These are phyloP conservation scores for Diversispora eburnea DNA, from an alignment of 192 early-diverging fungal genomes.

Conservation along the genomic window DNA sequence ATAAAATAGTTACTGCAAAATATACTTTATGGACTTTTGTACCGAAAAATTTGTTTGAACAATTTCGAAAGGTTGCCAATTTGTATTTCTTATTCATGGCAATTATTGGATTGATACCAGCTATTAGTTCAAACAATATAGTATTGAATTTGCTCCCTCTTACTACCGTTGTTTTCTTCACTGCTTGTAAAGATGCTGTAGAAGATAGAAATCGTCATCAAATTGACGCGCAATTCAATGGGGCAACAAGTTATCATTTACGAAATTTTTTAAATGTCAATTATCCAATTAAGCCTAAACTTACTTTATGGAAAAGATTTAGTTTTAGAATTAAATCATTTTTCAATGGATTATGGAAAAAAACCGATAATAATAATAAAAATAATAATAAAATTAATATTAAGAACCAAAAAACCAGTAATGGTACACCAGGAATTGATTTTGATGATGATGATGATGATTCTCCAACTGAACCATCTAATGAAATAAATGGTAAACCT, in stretches of 20 bases:
- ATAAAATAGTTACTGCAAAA: constrained; percentile 86
- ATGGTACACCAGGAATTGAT: neutral
- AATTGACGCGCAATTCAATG: constrained; percentile 81
- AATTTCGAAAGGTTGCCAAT: constrained; percentile 80
- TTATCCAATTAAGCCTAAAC: constrained; percentile 25
- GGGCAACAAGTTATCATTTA: constrained; percentile 48
- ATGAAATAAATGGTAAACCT: constrained; percentile 31
- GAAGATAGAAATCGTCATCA: constrained; percentile 88
- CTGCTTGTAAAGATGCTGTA: constrained; percentile 81
- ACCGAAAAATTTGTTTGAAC: constrained; percentile 88
- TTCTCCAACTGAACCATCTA: neutral
- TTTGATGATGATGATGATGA: constrained; percentile 12
- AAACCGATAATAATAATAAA: neutral
- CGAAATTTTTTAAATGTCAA: constrained; percentile 47
- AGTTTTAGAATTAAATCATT: constrained; percentile 2
- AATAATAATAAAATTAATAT: too few relatives aligned
- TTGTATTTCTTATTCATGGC: constrained; percentile 85
- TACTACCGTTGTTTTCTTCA: constrained; percentile 73
- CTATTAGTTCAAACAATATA: constrained; percentile 76
- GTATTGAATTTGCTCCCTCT: constrained; percentile 79
- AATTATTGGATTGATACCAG: constrained; percentile 77
- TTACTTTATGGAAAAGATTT: constrained; percentile 25
- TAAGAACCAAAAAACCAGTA: neutral
- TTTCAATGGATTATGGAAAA: neutral
- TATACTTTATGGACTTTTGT: constrained; percentile 85